Percentiles rank a stretch among this genome's conserved stretches.
Evolutionary conservation across 306 rosid genomes (phyloP).

Genomic region (Begonia masoniana): DNA sequence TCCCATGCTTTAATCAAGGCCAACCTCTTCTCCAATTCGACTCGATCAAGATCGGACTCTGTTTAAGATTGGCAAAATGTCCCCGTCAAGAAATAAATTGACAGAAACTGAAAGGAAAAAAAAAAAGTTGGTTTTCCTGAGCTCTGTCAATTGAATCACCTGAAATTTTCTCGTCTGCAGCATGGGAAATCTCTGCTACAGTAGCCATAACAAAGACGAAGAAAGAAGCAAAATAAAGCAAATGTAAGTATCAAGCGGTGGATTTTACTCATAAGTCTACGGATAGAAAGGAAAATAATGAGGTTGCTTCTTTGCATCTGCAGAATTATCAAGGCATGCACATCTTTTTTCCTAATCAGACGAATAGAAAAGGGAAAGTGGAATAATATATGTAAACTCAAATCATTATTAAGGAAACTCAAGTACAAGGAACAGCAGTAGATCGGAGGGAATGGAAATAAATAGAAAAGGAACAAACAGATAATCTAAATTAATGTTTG

Average conservation of each 20-base stretch:
- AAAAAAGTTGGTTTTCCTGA: not conserved
- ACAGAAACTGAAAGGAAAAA: too few relatives aligned
- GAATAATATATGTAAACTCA: too few relatives aligned
- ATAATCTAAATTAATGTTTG: too few relatives aligned
- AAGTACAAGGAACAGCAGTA: too few relatives aligned
- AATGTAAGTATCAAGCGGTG: not conserved
- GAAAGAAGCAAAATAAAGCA: not conserved
- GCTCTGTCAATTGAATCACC: conserved; percentile 34
- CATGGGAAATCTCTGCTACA: conserved; percentile 27
- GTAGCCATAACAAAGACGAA: not conserved
- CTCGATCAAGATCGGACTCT: conserved; percentile 44
- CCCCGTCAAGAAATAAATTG: not conserved
- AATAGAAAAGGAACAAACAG: too few relatives aligned
- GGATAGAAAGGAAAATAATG: not conserved
- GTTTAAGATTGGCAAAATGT: conserved; percentile 4
- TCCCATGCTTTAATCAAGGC: conserved; percentile 92
- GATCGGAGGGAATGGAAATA: too few relatives aligned
- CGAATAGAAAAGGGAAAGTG: not conserved
- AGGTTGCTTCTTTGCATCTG: not conserved
- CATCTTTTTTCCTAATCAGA: too few relatives aligned
- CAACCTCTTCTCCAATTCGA: conserved; percentile 55
- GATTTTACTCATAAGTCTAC: not conserved
- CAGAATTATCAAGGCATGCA: too few relatives aligned
- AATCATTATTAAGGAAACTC: too few relatives aligned
- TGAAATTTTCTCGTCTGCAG: conserved; percentile 14